Conservation (phyloP, 306 rosid species). For the Quercus dentata region DNA sequence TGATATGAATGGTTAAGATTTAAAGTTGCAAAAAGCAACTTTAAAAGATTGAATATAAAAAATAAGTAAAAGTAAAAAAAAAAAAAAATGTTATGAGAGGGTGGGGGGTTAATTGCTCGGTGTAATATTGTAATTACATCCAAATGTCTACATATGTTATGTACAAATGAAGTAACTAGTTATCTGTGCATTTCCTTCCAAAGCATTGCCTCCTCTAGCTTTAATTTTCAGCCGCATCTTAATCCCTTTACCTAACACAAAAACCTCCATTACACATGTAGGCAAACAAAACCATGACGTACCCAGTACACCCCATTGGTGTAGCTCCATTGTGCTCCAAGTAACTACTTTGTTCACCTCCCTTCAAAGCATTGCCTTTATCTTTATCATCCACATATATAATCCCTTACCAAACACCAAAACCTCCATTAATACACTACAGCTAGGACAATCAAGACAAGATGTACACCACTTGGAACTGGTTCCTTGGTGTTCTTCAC, state of each 20-base stretch:
- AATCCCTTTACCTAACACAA: not conserved
- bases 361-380: no score
- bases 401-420: not conserved
- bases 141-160: not conserved
- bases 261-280: not conserved
- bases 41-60: no score
- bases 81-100: no score
- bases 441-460: not conserved
- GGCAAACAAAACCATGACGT: not conserved
- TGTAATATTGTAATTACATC: no score
- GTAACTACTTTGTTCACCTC: no score
- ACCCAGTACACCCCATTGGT: not conserved
- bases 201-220: not conserved
- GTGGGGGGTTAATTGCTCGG: no score
- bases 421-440: not conserved
- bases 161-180: constrained; percentile 5
- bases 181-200: not conserved
- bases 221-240: not conserved
- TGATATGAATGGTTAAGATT: no score
- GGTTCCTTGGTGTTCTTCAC: constrained; percentile 9
- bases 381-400: no score
- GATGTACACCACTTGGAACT: constrained; percentile 22
- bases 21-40: no score
- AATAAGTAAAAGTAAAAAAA: no score
- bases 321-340: no score